These are phyloP conservation scores for Colletotrichum simmondsii DNA, from an alignment of 2,329 filamentous ascomycete species.

Conservation along the genomic window DNA sequence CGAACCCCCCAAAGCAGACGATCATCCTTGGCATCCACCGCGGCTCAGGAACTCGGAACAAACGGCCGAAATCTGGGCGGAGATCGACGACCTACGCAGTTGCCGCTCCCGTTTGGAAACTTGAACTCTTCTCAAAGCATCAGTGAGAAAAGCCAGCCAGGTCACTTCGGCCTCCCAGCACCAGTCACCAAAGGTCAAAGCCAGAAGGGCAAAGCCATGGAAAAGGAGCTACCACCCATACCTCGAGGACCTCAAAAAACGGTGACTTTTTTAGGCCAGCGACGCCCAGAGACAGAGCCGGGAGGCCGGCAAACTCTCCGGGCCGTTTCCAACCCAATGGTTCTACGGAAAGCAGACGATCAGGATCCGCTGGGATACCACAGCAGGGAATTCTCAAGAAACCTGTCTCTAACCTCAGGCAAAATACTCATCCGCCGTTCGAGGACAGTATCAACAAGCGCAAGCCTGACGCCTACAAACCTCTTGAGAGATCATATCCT, in stretches of 20 bases:
- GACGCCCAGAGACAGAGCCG: neutral
- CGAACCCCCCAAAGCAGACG: conserved; percentile 44
- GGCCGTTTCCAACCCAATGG: conserved; percentile 8
- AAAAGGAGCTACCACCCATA: neutral
- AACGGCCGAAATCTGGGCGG: neutral
- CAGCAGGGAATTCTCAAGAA: neutral
- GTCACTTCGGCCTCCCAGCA: neutral
- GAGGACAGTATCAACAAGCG: neutral
- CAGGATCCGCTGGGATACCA: neutral
- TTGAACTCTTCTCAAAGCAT: neutral
- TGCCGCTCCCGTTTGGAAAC: neutral
- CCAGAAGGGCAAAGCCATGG: neutral
- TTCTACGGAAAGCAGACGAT: neutral
- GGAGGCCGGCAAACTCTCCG: conserved; percentile 11
- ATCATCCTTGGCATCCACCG: neutral
- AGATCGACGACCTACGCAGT: neutral
- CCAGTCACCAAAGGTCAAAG: neutral
- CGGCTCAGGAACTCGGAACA: neutral
- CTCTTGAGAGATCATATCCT: neutral
- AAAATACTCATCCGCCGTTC: neutral
- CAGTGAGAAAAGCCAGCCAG: neutral
- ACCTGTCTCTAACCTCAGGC: neutral
- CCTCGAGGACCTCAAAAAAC: neutral
- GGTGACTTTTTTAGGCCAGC: conserved; percentile 37
- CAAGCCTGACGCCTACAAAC: no score